Base-by-base conservation (phyloP, 2,329 filamentous ascomycete species). In the Xylaria polymorpha region DNA sequence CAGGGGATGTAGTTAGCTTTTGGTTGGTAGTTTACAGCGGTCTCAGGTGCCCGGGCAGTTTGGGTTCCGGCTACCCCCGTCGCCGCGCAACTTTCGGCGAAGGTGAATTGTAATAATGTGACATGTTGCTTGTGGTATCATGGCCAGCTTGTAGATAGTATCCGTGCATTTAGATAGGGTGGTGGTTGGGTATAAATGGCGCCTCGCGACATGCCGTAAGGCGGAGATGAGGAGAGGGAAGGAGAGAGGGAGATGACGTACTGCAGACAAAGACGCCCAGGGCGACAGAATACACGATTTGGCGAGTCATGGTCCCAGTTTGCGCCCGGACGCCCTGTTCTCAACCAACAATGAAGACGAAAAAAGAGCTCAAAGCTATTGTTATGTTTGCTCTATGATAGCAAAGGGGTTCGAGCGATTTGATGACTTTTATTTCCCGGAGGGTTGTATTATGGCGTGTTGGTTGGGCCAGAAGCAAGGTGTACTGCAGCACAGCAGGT, bases 191-290 rank as follows among this genome's bases (percentile, higher is more conserved):
- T 44, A 51, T 32, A 12, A 18, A 20, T 41, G n/a, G 14, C 58
- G 12, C 43, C 51, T 41, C 53, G 41, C 48, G 22, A 22, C 25
- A 35, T 43, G 53, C 32, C 43, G 50, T 43, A 25, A 20, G 32
- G 53, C 61, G 32, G 29, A 48, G 35, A 39, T 22, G 57, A 37
- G 50, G 57, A 29, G 50, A n/a, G 6, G 37, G 61, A 55, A 51
- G 5, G 60, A 64, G 64, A 46, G 35, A 9, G 7, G 35, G 35
- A 37, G 35, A 78, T 76, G 74, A 79, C 80, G 76, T 81, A 84
- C 83, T 82, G 55, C 79, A 80, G 20, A 82, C 71, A 66, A 84
- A 83, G 66, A 81, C 80, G 69, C 80, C 78, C 32, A 84, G 76
- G 64, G 79, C 79, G 65, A 78, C 74, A 65, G 71, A 77, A 72